A percentile compares a stretch with the other conserved stretches of the same genome.
These are phyloP conservation scores for Jamesozyma spencerorum DNA, from an alignment of 805 yeast species.

Conservation along the genomic window DNA sequence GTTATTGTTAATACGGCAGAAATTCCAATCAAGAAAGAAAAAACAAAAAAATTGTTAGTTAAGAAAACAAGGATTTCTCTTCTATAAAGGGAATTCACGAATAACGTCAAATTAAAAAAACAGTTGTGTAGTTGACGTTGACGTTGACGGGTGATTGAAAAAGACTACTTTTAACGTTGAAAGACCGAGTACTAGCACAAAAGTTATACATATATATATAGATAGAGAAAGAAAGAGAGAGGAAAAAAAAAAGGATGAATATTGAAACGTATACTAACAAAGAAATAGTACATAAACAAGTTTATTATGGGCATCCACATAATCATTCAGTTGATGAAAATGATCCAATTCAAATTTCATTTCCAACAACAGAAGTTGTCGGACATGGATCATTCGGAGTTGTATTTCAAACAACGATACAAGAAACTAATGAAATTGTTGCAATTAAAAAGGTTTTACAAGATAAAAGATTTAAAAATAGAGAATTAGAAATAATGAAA, in stretches of 20 bases:
- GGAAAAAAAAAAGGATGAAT: slow-evolving; percentile 11
- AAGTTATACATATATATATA: no score
- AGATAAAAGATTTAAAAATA: slow-evolving; percentile 85
- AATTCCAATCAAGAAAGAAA: no score
- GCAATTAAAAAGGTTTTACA: slow-evolving; percentile 96
- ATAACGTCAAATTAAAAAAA: no score
- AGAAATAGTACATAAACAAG: slow-evolving; percentile 27
- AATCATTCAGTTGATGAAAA: neutral
- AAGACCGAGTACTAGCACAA: no score
- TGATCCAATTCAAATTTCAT: slow-evolving; percentile 42
- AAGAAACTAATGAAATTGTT: slow-evolving; percentile 67
- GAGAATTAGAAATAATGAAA: slow-evolving; percentile 95
- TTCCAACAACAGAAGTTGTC: slow-evolving; percentile 78
- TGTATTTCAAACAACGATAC: slow-evolving; percentile 78
- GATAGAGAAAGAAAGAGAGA: no score
- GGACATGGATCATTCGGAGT: slow-evolving; percentile 99
- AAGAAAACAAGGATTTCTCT: no score
- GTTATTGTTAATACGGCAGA: no score
- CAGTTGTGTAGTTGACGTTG: no score
- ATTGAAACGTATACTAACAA: slow-evolving; percentile 16
- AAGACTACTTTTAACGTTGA: no score
- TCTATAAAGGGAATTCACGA: no score
- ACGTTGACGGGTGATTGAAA: no score
- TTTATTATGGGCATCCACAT: slow-evolving; percentile 13
- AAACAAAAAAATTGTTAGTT: no score